A percentile compares a stretch with the other conserved stretches of the same genome.
phyloP scores from a whole-genome alignment of 2,329 filamentous ascomycete genomes.

The Aspergillus latus region DNA sequence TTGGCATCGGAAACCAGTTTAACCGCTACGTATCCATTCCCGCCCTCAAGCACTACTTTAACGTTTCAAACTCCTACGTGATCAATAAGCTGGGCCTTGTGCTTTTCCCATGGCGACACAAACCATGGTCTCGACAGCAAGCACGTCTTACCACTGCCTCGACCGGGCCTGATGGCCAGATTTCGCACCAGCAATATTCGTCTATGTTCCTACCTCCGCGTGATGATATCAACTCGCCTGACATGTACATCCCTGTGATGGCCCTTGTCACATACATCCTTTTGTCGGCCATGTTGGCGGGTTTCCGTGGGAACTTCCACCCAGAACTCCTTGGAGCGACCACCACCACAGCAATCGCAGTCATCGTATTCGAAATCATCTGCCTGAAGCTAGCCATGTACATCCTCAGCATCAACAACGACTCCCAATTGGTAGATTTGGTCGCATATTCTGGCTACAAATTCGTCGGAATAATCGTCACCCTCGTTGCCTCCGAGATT shows the following conservation, averaged over 20 bases:
- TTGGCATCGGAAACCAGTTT: constrained; percentile 49
- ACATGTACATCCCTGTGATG: constrained; percentile 99
- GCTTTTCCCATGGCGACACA: constrained; percentile 95
- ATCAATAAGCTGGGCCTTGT: constrained; percentile 90
- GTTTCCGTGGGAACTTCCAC: constrained; percentile 85
- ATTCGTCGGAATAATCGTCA: constrained; percentile 94
- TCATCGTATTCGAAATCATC: constrained; percentile 85
- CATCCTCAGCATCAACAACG: constrained; percentile 87
- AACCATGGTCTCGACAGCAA: constrained; percentile 93
- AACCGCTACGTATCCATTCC: constrained; percentile 87
- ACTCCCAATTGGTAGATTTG: constrained; percentile 87
- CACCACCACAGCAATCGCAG: constrained; percentile 76
- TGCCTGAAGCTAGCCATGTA: constrained; percentile 90
- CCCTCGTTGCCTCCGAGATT: constrained; percentile 75
- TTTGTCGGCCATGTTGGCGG: constrained; percentile 84
- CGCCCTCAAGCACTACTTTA: constrained; percentile 97
- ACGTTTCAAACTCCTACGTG: constrained; percentile 97
- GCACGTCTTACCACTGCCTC: constrained; percentile 49
- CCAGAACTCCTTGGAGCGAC: constrained; percentile 90
- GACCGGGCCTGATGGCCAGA: constrained; percentile 57
- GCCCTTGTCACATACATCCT: constrained; percentile 96
- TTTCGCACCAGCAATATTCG: constrained; percentile 56
- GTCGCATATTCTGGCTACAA: constrained; percentile 98
- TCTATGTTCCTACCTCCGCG: constrained; percentile 78
- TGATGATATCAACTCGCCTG: constrained; percentile 94